These are phyloP conservation scores for Sordariomycetes sp. DNA, from an alignment of 2,329 filamentous ascomycete species.

Conservation along the genomic window DNA sequence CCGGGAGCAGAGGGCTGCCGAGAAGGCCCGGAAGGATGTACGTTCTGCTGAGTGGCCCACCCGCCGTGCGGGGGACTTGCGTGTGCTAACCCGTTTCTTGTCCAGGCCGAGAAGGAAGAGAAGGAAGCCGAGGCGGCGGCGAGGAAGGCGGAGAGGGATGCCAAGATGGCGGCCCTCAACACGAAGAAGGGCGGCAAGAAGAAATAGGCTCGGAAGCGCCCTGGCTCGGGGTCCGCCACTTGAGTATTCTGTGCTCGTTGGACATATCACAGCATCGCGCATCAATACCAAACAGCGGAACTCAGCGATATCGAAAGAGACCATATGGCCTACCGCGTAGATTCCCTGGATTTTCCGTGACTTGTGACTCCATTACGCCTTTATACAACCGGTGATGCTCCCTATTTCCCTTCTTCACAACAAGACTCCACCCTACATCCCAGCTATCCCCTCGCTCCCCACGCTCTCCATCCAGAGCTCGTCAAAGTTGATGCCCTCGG, in stretches of 20 bases:
- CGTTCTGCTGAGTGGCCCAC: slow-evolving; percentile 13
- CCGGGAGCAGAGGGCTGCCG: slow-evolving; percentile 74
- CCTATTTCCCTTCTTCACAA: neutral
- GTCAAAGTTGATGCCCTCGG: slow-evolving; percentile 73
- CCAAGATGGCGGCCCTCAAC: slow-evolving; percentile 39
- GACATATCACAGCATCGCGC: neutral
- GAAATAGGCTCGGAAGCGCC: neutral
- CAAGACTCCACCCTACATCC: slow-evolving; percentile 1
- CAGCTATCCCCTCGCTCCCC: slow-evolving; percentile 16
- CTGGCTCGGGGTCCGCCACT: neutral
- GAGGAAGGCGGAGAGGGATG: slow-evolving; percentile 39
- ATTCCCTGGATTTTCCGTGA: neutral
- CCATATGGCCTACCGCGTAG: neutral
- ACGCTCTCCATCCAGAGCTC: slow-evolving; percentile 61
- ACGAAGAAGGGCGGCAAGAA: slow-evolving; percentile 26
- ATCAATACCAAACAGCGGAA: neutral
- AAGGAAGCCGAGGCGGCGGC: slow-evolving; percentile 38
- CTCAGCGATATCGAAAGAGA: neutral
- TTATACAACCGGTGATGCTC: too few relatives aligned
- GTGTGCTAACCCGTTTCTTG: neutral
- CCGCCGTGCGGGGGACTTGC: neutral
- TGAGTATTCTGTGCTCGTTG: neutral
- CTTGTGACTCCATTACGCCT: neutral
- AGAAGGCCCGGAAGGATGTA: slow-evolving; percentile 74
- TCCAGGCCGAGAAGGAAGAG: slow-evolving; percentile 48